Percentiles rank a stretch among this genome's conserved stretches.
These are phyloP conservation scores for Eutypella sp. DNA, from an alignment of 2,329 filamentous ascomycete genomes.

Conservation along the genomic window DNA sequence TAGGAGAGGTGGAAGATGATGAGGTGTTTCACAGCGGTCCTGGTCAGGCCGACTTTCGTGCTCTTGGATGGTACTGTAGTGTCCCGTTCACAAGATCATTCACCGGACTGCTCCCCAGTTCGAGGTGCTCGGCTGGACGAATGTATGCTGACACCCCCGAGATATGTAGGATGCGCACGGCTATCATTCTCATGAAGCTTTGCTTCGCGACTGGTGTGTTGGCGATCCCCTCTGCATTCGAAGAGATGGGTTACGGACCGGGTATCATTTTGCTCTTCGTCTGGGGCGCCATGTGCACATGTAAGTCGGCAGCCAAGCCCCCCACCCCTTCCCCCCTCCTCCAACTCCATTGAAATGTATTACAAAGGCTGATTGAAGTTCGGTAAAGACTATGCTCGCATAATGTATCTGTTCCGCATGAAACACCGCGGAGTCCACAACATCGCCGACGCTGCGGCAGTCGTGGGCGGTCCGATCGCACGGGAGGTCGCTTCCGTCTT, in stretches of 20 bases:
- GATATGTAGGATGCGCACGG: constrained; percentile 12
- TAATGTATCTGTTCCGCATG: constrained; percentile 22
- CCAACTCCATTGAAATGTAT: not conserved
- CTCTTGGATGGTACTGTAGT: constrained; percentile 15
- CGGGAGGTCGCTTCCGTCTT: constrained; percentile 16
- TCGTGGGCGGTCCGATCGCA: constrained; percentile 17
- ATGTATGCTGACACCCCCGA: not conserved
- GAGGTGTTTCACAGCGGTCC: constrained; percentile 5
- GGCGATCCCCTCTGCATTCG: constrained; percentile 20
- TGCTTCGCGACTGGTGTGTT: constrained; percentile 24
- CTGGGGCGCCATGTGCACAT: constrained; percentile 19
- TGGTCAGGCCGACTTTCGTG: constrained; percentile 13
- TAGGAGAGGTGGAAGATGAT: constrained; percentile 1
- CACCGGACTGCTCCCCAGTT: not conserved
- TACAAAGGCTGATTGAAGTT: not conserved
- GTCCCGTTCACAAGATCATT: not conserved
- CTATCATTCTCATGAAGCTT: constrained; percentile 19
- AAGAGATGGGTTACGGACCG: constrained; percentile 17
- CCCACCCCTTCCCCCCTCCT: too few relatives aligned
- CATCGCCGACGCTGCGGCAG: constrained; percentile 19
- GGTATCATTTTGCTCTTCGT: constrained; percentile 13
- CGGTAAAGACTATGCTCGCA: constrained; percentile 18
- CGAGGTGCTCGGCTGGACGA: not conserved
- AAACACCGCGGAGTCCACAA: constrained; percentile 18
- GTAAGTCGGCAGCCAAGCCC: constrained; percentile 7